phyloP scores from a whole-genome alignment of 768 basidiomycete species.

The Piloderma croceum region DNA sequence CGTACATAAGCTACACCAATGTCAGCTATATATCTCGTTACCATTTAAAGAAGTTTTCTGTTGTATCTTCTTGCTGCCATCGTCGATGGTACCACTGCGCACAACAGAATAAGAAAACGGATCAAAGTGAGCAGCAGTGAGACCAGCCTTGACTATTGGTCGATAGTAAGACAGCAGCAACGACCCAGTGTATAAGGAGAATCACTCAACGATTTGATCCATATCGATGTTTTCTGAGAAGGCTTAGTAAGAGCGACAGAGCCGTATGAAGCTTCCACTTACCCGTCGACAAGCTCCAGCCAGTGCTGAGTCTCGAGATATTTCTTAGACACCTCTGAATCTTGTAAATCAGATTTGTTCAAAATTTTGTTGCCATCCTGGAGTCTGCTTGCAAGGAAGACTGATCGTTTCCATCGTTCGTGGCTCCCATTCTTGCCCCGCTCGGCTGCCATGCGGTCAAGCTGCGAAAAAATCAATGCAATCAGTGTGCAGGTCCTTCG shows the following conservation, averaged over 20 bases:
- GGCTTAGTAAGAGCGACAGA: conserved; percentile 1
- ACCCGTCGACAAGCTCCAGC: conserved; percentile 60
- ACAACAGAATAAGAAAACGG: not conserved
- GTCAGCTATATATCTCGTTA: too few relatives aligned
- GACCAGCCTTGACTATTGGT: not conserved
- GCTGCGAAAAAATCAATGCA: conserved; percentile 19
- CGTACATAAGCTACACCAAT: too few relatives aligned
- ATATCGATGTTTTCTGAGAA: conserved; percentile 51
- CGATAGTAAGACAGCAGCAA: too few relatives aligned
- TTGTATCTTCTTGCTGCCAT: conserved; percentile 56
- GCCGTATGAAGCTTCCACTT: conserved; percentile 11
- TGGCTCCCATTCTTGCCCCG: conserved; percentile 41
- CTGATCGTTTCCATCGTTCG: conserved; percentile 44
- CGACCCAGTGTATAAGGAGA: too few relatives aligned
- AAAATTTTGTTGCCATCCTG: conserved; percentile 40
- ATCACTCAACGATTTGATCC: conserved; percentile 50
- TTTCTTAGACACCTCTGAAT: conserved; percentile 34
- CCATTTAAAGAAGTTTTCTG: conserved; percentile 66
- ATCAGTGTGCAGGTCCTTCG: not conserved
- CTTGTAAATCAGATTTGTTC: conserved; percentile 22
- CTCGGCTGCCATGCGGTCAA: conserved; percentile 37
- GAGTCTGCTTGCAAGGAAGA: conserved; percentile 35
- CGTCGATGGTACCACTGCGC: conserved; percentile 50
- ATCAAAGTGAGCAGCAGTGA: not conserved
- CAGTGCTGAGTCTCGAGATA: conserved; percentile 56